Evolutionary conservation across 805 yeast species (phyloP), one percentile per base, ranked within the genome.

Genomic region (baker's yeast (Saccharomyces cerevisiae)): DNA sequence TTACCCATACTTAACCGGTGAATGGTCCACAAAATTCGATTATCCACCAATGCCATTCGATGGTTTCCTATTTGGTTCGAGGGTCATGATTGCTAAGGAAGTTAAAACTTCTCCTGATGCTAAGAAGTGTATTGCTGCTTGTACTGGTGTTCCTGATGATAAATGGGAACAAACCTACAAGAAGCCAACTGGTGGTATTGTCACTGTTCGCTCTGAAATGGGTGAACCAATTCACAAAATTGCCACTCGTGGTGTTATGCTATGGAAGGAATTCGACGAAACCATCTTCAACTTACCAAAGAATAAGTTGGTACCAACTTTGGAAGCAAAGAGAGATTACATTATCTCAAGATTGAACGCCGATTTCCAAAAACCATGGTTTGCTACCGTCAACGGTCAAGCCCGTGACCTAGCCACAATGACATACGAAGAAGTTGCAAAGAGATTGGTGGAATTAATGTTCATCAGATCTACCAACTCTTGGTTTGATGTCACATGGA

Each of bases 21-120:
- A 86, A 59, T 94, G 99, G 99, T 84, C 98, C n/a, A 75, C 77
- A 52, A 68, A 79, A 63, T 91, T 80, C 77, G 83, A 87, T 71
- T 90, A 87, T 74, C 98, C 99, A 65, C 91, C 95, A 65, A 94
- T 94, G 99, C 99, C 99, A 57, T 94, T 89, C 65, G 99, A 94
- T 73, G 99, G 98, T 79, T 83, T 91, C 68, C 76, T 94, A 70
- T 86, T 89, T 63, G 99, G 99, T 66, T 89, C 97, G 48, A 84
- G 98, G 75, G 96, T 89, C 53, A 94, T 94, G 98, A 85, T 89
- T 62, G 96, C 99, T 55, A 87, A 87, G 78, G 99, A 94, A 78
- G 92, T 96, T 51, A 83, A 82, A 72, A 92, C 99, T 53, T 87
- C 97, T 49, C 87, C 85, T 66, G 97, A 82, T 57, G 99, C 97